A percentile compares a stretch with the other conserved stretches of the same genome.
Conservation (phyloP, 1,139 yeast genomes). For the Pichiaceae sp. region DNA sequence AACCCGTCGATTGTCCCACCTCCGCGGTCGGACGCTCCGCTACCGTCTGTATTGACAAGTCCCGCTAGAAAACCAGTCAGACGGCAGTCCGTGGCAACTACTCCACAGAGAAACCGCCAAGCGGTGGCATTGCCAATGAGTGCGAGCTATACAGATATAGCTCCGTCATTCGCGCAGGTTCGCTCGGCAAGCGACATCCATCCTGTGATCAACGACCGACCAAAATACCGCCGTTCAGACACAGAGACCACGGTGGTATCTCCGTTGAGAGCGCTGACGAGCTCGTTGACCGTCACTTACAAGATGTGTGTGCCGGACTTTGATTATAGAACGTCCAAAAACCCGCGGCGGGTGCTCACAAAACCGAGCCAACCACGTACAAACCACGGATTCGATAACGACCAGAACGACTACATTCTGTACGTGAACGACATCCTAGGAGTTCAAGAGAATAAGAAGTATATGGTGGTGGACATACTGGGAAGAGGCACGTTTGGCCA, state of each 20-base stretch:
- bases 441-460: conserved; percentile 76
- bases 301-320: conserved; percentile 83
- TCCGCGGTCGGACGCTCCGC: conserved; percentile 33
- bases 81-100: conserved; percentile 33
- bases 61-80: conserved; percentile 26
- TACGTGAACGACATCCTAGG: conserved; percentile 94
- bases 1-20: conserved; percentile 28
- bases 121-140: conserved; percentile 14
- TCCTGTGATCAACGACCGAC: conserved; percentile 57
- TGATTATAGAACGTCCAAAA: conserved; percentile 74
- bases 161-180: conserved; percentile 37
- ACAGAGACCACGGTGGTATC: conserved; percentile 56
- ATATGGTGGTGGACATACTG: conserved; percentile 78
- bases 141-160: conserved; percentile 6
- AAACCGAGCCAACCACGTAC: conserved; percentile 81
- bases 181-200: conserved; percentile 43
- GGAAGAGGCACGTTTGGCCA: conserved; percentile 99
- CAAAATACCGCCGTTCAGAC: conserved; percentile 75
- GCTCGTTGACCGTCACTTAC: conserved; percentile 71
- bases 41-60: conserved; percentile 30
- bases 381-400: conserved; percentile 84
- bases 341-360: conserved; percentile 86
- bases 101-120: not conserved
- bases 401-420: conserved; percentile 81
- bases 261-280: conserved; percentile 80